Evolutionary conservation across 208 protist genomes (phyloP).

Genomic region (Vickermania ingenoplastis): DNA sequence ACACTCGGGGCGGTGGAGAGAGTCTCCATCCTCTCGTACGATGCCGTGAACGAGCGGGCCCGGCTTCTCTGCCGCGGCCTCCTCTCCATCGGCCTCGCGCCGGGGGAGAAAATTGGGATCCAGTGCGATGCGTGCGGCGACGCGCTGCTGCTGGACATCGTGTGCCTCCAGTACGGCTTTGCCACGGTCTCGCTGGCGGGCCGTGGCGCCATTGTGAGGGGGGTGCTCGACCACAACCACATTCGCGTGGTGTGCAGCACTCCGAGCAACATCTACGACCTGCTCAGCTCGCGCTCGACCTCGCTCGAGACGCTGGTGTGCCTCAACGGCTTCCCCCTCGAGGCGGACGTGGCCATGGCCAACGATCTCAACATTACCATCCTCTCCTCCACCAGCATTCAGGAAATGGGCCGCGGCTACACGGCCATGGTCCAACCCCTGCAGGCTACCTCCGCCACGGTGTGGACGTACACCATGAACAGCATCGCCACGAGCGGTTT

Average conservation of each 20-base stretch:
- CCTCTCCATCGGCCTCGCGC: conserved; percentile 30
- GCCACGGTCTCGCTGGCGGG: conserved; percentile 60
- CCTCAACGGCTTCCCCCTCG: conserved; percentile 41
- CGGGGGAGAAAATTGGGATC: conserved; percentile 74
- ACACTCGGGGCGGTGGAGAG: conserved; percentile 30
- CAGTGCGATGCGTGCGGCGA: conserved; percentile 51
- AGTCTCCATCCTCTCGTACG: conserved; percentile 66
- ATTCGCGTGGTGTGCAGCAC: conserved; percentile 60
- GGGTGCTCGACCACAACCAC: conserved; percentile 63
- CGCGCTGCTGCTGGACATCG: conserved; percentile 55
- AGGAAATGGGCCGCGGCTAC: conserved; percentile 38
- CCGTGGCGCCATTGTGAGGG: conserved; percentile 34
- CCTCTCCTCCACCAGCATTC: conserved; percentile 49
- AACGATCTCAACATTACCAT: conserved; percentile 78
- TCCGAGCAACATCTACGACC: conserved; percentile 38
- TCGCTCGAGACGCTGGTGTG: conserved; percentile 65
- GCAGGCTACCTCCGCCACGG: conserved; percentile 8
- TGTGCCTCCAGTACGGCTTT: conserved; percentile 61
- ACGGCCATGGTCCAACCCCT: conserved; percentile 9
- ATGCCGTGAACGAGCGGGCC: conserved; percentile 43
- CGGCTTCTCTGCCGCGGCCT: conserved; percentile 68
- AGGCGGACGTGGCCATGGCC: conserved; percentile 40
- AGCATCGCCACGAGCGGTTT: conserved; percentile 25
- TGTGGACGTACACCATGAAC: conserved; percentile 64
- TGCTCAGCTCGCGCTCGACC: conserved; percentile 72